Evolutionary conservation across 1,139 yeast genomes (phyloP), one percentile per base, ranked within the genome.

Genomic region (Nakaseomyces bracarensis): DNA sequence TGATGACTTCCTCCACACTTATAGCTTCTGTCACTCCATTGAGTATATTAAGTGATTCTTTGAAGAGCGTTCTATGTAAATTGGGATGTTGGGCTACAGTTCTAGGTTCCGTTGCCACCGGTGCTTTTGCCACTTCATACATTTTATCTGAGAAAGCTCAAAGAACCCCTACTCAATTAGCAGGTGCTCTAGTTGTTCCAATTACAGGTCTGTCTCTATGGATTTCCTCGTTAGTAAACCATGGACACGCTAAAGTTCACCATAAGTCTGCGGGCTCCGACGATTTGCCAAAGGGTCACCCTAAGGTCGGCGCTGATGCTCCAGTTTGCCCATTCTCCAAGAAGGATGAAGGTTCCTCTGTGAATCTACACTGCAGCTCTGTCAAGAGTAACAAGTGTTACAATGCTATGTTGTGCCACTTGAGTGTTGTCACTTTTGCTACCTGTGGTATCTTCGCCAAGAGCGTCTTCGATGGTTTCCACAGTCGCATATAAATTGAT

Each of bases 1-100:
- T 83, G 77, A 91, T 94, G 51, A 84, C 94, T 43, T 91, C 95
- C 36, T 74, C 85, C 36, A 65, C 83, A 43, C 66, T 83, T 48
- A 68, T 82, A 41, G 74, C 70, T 11, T 41, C 47, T 18, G 46
- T 44, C 22, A 49, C 57, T 13, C 59, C 57, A 14, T 43, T 49
- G 35, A 58, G 57, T 10, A 53, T 60, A 4, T 42, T 61, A 4
- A 44, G 48, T 5, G 48, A 51, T 20, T 54, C 55, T 16, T 42
- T 61, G 22, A 50, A 45, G 14, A 49, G 46, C 20, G 55, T 54
- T 8, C 40, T 61, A 6, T 49, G 53, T 25, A 47, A 39, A 8
- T 44, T 53, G 13, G 60, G 58, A n/a, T 49, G 50, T 21, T 36
- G 50, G 4, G 49, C 59, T 3, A 39, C 55, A 11, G 46, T 41